Percentiles rank a stretch among this genome's conserved stretches.
Conservation (phyloP, 371 early-diverging fungal genomes). For the Gilbertella persicaria region DNA sequence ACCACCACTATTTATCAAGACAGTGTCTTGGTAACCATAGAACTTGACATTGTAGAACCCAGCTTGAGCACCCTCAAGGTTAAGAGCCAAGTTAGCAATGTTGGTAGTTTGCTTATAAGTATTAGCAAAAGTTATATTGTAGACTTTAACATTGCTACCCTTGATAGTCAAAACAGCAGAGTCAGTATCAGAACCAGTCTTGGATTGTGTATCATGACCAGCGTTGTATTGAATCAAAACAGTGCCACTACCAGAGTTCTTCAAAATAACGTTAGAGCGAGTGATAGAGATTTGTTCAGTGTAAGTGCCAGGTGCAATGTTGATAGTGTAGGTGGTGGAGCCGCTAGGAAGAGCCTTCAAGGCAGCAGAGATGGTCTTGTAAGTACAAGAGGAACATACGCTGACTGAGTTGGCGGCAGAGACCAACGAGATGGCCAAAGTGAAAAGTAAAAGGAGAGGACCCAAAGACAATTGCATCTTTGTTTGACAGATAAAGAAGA, state of each 20-base stretch:
- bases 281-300: conserved; percentile 13
- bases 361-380: conserved; percentile 12
- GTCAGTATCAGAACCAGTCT: conserved; percentile 9
- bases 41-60: conserved; percentile 25
- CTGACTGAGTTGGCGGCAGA: no score
- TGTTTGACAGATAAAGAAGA: no score
- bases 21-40: conserved; percentile 38
- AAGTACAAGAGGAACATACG: conserved; percentile 12
- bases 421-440: no score
- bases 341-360: conserved; percentile 17
- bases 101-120: conserved; percentile 9
- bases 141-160: conserved; percentile 14
- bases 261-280: conserved; percentile 16
- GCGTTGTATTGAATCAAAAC: conserved; percentile 4
- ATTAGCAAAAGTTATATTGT: conserved; percentile 15
- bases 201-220: conserved; percentile 10
- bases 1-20: conserved; percentile 23
- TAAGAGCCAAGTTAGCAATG: conserved; percentile 20
- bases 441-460: no score
- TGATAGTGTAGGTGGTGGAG: conserved; percentile 11
- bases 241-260: conserved; percentile 7
- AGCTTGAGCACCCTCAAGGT: conserved; percentile 17
- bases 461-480: no score
- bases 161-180: conserved; percentile 11
- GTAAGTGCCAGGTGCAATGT: conserved; percentile 21